Percentiles rank a stretch among this genome's conserved stretches.
phyloP scores from a whole-genome alignment of 1,284 basidiomycete genomes.

The Cutaneotrichosporon cyanovorans region DNA sequence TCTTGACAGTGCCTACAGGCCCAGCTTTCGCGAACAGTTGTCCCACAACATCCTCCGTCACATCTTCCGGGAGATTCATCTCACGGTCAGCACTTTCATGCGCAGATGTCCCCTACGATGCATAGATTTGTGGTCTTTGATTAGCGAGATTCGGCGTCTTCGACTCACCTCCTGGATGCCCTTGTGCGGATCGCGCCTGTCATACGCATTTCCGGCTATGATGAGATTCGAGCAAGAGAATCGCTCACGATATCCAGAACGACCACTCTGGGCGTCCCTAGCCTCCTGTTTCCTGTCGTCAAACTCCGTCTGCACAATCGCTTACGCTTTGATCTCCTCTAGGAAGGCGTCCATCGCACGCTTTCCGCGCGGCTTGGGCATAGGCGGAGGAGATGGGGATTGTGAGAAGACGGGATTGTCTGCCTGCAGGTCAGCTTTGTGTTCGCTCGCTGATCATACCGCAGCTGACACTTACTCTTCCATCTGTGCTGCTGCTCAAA shows the following conservation, averaged over 20 bases:
- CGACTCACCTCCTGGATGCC: conserved; percentile 26
- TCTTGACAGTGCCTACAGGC: conserved; percentile 57
- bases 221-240: too few species aligned
- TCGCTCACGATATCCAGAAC: too few species aligned
- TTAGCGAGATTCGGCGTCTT: not conserved
- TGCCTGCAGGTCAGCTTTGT: not conserved
- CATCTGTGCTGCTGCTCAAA: too few species aligned
- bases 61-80: conserved; percentile 59
- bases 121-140: conserved; percentile 84
- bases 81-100: not conserved
- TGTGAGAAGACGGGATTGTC: not conserved
- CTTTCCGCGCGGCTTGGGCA: conserved; percentile 72
- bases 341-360: conserved; percentile 88
- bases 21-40: conserved; percentile 67
- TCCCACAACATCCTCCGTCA: conserved; percentile 75
- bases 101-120: conserved; percentile 52
- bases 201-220: too few species aligned
- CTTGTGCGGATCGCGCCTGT: not conserved
- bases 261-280: conserved; percentile 56
- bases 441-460: too few species aligned
- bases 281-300: conserved; percentile 74
- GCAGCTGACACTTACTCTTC: too few species aligned
- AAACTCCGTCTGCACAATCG: not conserved
- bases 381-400: conserved; percentile 49
- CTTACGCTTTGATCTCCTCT: conserved; percentile 84